Evolutionary conservation across 2,329 filamentous ascomycete species (phyloP).

Genomic region (Tympanopsis confertula): DNA sequence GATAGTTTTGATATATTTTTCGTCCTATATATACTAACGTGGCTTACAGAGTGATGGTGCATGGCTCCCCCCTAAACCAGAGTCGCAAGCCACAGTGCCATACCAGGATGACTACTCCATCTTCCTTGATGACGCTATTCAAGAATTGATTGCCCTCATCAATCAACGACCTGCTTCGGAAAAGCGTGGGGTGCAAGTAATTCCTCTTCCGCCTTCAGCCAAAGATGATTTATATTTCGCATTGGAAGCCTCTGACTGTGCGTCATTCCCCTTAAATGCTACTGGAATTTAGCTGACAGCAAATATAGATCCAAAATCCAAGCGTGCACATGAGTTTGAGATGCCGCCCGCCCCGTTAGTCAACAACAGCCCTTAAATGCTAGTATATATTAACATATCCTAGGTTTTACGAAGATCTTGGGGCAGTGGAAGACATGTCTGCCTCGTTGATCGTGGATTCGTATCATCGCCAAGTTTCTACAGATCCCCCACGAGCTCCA

Average conservation of each 20-base stretch:
- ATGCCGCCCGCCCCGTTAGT: not conserved
- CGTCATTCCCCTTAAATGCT: not conserved
- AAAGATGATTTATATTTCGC: not conserved
- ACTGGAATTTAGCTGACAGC: not conserved
- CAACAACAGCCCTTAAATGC: not conserved
- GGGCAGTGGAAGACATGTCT: not conserved
- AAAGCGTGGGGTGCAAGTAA: not conserved
- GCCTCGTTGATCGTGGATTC: not conserved
- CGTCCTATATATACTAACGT: too few species aligned
- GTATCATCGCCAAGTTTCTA: not conserved
- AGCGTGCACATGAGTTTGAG: not conserved
- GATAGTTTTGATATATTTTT: not conserved
- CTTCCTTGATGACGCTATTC: not conserved
- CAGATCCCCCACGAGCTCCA: not conserved
- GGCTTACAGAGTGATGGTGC: not conserved
- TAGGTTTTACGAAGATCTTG: not conserved
- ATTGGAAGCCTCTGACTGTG: not conserved
- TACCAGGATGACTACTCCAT: not conserved
- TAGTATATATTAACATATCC: not conserved
- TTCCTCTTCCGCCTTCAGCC: not conserved
- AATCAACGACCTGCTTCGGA: not conserved
- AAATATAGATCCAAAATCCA: not conserved
- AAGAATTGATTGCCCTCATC: not conserved
- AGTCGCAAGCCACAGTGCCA: not conserved
- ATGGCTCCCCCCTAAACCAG: not conserved